Conservation (phyloP, 768 basidiomycete genomes). For the Rhodotorula toruloides region DNA sequence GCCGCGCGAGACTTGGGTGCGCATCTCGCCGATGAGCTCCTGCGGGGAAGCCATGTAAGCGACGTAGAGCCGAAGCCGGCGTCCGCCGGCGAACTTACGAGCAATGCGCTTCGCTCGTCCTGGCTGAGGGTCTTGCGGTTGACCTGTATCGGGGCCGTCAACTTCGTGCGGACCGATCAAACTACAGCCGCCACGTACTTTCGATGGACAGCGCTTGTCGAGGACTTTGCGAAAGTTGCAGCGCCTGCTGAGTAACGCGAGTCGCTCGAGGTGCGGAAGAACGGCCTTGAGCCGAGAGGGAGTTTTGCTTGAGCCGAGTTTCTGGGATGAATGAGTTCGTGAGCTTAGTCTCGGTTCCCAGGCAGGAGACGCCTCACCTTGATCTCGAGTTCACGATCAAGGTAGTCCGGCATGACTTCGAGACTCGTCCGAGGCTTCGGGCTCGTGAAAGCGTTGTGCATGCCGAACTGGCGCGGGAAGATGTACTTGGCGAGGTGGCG, state of each 20-base stretch:
- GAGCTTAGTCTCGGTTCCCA: no score
- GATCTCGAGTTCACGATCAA: conserved; percentile 66
- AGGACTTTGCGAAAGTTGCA: conserved; percentile 64
- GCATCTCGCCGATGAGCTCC: conserved; percentile 71
- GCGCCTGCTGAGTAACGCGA: conserved; percentile 64
- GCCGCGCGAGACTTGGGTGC: conserved; percentile 53
- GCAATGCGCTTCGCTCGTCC: conserved; percentile 58
- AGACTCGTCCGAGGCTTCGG: conserved; percentile 44
- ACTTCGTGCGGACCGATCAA: fast-evolving
- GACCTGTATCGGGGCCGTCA: neutral
- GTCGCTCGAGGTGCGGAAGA: conserved; percentile 56
- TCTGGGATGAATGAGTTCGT: conserved; percentile 32
- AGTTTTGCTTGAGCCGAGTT: conserved; percentile 57
- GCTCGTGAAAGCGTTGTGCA: conserved; percentile 64
- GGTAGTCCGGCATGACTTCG: conserved; percentile 11
- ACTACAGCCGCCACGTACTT: conserved; percentile 52
- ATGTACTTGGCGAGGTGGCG: conserved; percentile 73
- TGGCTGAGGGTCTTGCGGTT: neutral
- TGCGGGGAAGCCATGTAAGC: conserved; percentile 42
- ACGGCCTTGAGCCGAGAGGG: conserved; percentile 63
- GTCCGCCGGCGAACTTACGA: conserved; percentile 50
- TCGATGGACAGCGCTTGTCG: conserved; percentile 67
- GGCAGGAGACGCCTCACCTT: no score
- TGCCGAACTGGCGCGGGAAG: conserved; percentile 71
- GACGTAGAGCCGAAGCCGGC: conserved; percentile 17